Evolutionary conservation across 2,329 filamentous ascomycete species (phyloP), one percentile per base, ranked within the genome.

Genomic region (Exophiala bonariae): DNA sequence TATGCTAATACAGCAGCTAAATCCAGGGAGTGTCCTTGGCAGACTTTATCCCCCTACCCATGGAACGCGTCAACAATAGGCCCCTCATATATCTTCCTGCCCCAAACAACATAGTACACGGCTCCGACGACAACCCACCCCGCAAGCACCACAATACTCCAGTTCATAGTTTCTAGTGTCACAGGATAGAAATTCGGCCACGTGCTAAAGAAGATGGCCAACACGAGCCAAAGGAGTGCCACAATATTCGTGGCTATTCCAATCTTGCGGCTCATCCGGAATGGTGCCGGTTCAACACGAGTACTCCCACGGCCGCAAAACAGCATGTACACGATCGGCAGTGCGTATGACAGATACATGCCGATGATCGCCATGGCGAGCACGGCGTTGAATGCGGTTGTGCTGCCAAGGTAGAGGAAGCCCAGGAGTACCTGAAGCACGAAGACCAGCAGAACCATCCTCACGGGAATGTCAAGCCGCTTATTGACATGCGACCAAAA

Each of bases 271-370:
- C 63, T 61, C 1, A 68, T 48, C 17, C 43, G 52, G 41, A 61
- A 67, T 7, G 57, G 23, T 28, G 61, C 61, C 19, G 42, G 47
- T 41, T 54, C 38, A 5, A 14, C 14, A 3, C 5, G 10, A 13
- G 18, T 14, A 18, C 44, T 49, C 26, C 61, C 61, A 3, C 34
- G 32, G 10, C 70, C 63, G 34, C 62, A 61, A 36, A 70, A 54
- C 20, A 76, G 64, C 34, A 78, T 67, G 51, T 69, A 75, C 23
- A 69, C 42, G 18, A 77, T 67, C 0, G 75, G 75, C 33, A 76
- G 67, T 4, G 71, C 54, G 49, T 77, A 76, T 0, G 71, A 69
- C 20, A 73, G 56, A 53, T 72, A 74, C 65, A 79, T 75, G 9
- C 74, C 53, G 4, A 59, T 38, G 7, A 54, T 46, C 0, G 57